A percentile compares a stretch with the other conserved stretches of the same genome.
Conservation (phyloP, 2,329 filamentous ascomycete species). For the Achaetomium macrosporum region DNA sequence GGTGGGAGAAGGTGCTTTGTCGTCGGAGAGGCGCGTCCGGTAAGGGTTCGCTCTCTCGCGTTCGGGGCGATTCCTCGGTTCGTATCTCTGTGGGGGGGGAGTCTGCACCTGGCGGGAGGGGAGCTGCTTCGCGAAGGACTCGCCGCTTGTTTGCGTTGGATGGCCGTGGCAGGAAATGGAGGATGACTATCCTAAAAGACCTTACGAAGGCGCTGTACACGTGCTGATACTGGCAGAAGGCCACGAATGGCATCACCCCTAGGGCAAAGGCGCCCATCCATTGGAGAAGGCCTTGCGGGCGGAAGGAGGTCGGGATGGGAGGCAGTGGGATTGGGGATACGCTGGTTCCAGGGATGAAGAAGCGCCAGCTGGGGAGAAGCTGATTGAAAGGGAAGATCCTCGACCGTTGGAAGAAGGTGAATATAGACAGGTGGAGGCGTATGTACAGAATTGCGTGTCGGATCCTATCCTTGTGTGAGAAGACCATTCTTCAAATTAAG, state of each 20-base stretch:
- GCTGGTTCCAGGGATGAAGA: conserved; percentile 50
- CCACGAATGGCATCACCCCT: conserved; percentile 42
- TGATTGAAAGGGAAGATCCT: conserved; percentile 39
- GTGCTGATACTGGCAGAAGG: conserved; percentile 40
- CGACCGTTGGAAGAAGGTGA: conserved; percentile 47
- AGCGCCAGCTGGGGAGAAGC: conserved; percentile 41
- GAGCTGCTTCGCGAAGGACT: not conserved
- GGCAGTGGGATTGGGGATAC: conserved; percentile 46
- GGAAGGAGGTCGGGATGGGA: conserved; percentile 36
- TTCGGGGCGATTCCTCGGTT: conserved; percentile 1
- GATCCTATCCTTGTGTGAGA: conserved; percentile 8
- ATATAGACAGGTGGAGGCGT: conserved; percentile 46
- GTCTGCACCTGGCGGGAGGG: not conserved
- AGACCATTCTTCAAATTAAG: not conserved
- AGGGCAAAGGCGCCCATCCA: conserved; percentile 41
- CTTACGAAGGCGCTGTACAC: conserved; percentile 31
- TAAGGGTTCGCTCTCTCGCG: not conserved
- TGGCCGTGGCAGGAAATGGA: conserved; percentile 14
- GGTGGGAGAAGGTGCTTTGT: conserved; percentile 42
- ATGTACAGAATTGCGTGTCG: conserved; percentile 30
- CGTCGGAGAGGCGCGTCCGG: conserved; percentile 30
- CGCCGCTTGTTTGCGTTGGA: conserved; percentile 12
- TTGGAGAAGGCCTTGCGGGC: conserved; percentile 32
- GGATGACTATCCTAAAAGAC: conserved; percentile 10
- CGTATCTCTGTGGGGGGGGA: conserved; percentile 1